phyloP scores from a whole-genome alignment of 208 protist genomes.

The Crithidia bombi region DNA sequence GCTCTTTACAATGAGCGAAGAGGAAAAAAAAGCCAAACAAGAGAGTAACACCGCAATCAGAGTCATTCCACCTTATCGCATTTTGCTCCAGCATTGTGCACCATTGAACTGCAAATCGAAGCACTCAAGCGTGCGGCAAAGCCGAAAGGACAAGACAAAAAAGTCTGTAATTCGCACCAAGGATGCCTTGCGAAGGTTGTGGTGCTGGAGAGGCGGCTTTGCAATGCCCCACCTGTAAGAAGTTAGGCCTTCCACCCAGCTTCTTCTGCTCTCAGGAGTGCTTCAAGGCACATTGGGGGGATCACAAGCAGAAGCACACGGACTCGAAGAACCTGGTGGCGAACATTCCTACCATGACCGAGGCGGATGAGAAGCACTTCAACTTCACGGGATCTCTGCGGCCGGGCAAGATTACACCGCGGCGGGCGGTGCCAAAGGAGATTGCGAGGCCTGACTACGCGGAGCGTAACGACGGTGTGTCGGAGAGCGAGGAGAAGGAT shows the following conservation, averaged over 20 bases:
- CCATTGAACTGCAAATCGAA: no score
- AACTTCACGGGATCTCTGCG: slow-evolving; percentile 87
- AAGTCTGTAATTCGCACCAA: no score
- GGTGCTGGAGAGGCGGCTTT: slow-evolving; percentile 66
- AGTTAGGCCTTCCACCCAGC: slow-evolving; percentile 85
- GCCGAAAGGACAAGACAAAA: no score
- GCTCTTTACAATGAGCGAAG: no score
- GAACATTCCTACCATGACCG: slow-evolving; percentile 90
- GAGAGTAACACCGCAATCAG: no score
- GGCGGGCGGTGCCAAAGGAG: slow-evolving; percentile 69
- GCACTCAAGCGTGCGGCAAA: no score
- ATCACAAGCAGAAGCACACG: slow-evolving; percentile 90
- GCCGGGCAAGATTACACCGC: slow-evolving; percentile 85
- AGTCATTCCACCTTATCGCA: no score
- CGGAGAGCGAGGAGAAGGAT: slow-evolving; percentile 75
- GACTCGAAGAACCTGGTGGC: slow-evolving; percentile 53
- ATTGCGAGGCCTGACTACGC: slow-evolving; percentile 90
- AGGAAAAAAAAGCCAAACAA: no score
- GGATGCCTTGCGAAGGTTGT: slow-evolving; percentile 87
- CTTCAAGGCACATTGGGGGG: slow-evolving; percentile 87
- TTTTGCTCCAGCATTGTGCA: no score
- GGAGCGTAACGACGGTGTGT: slow-evolving; percentile 79
- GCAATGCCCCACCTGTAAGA: slow-evolving; percentile 93
- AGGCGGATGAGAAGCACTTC: slow-evolving; percentile 61
- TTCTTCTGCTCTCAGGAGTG: slow-evolving; percentile 91